Conservation (phyloP, 2,329 filamentous ascomycete species). For the Alternaria solani region DNA sequence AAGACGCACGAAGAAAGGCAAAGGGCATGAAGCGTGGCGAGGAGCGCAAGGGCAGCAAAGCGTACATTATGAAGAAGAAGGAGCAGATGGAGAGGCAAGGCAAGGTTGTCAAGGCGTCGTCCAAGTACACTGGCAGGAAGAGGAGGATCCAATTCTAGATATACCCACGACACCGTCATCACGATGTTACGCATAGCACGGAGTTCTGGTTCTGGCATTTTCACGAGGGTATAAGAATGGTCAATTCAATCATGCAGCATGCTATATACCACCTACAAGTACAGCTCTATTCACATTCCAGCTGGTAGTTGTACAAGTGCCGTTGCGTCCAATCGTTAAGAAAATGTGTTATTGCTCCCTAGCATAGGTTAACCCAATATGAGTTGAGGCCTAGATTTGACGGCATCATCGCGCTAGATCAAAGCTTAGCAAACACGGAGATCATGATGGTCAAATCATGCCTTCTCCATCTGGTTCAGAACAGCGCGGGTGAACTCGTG, state of each 20-base stretch:
- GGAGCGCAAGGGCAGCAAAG: constrained; percentile 81
- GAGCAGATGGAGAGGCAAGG: constrained; percentile 94
- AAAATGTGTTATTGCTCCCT: constrained; percentile 20
- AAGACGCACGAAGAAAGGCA: constrained; percentile 61
- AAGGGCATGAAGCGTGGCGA: constrained; percentile 64
- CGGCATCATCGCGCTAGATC: constrained; percentile 24
- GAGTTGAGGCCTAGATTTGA: constrained; percentile 14
- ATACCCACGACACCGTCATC: constrained; percentile 32
- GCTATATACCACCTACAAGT: constrained; percentile 54
- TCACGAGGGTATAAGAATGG: constrained; percentile 38
- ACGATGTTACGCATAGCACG: constrained; percentile 47
- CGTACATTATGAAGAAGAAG: constrained; percentile 86
- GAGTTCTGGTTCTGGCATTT: constrained; percentile 38
- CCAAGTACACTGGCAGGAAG: constrained; percentile 93
- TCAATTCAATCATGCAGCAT: constrained; percentile 49
- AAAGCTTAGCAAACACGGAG: constrained; percentile 23
- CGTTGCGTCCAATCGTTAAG: constrained; percentile 36
- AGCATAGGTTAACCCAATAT: constrained; percentile 13
- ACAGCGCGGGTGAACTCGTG: constrained; percentile 96
- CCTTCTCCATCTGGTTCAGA: constrained; percentile 88
- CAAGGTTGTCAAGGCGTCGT: constrained; percentile 89
- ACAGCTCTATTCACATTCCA: constrained; percentile 50
- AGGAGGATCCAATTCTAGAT: constrained; percentile 77
- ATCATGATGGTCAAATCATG: constrained; percentile 26
- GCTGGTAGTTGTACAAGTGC: constrained; percentile 45